Base-by-base conservation (phyloP, 306 rosid genomes). In the Gleditsia sinensis region DNA sequence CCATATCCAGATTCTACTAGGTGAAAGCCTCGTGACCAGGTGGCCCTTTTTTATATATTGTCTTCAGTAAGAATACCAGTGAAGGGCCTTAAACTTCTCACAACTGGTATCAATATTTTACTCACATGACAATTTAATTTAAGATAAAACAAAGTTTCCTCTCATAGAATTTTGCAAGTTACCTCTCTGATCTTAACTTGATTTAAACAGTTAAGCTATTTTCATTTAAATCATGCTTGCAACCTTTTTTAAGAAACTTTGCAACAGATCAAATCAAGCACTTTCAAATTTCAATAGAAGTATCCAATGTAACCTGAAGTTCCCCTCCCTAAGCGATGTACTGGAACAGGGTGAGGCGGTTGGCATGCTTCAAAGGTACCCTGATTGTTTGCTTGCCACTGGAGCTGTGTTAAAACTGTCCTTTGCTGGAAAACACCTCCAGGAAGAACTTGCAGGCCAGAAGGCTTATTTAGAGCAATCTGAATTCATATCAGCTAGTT, bases 381-480 rank as follows among this genome's bases (percentile, higher is more conserved):
- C 78, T 72, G 79, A 59, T 73, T 80, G 54, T 79, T 75, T 82
- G 88, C 75, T 82, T 72, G 39, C 90, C 94, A 88, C 5, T 77
- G 86, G 64, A 94, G 96, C 83, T 94, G 98, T 19, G 89, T 83
- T 50, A 94, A 79, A 86, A 91, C 89, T 28, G 97, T 94, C 72
- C 96, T 90, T 86, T 94, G 97, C 88, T 94, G 98, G 76, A 90
- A 94, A 82, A 94, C 91, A 58, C 98, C 98, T 46, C 96, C 97
- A 6, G 98, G 96, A 71, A 91, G 80, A 67, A 94, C 98, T 94
- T 94, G 98, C 83, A 94, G 81, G 64, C 96, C 91, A 36, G 97
- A 88, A 57, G 98, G 98, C 77, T 91, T 91, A 78, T 88, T 86
- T 51, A 94, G 81, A 75, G 93, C 93, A 81, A 91, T 83, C 98